Conservation (phyloP, 2,329 filamentous ascomycete species). For the Trichocomaceae sp. region DNA sequence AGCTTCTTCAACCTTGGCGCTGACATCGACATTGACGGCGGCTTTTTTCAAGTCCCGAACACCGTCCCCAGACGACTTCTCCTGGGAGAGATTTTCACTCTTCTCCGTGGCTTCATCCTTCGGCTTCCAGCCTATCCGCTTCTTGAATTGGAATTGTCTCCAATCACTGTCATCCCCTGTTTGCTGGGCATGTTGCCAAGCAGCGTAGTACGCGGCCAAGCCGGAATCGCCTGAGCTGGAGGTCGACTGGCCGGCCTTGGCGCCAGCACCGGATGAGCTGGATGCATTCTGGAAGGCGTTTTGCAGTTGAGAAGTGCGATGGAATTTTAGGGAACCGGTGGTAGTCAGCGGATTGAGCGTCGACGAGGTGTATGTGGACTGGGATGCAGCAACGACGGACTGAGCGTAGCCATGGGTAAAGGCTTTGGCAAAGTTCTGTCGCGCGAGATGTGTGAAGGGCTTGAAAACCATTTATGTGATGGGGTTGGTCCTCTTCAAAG, state of each 20-base stretch:
- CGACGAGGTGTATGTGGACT: constrained; percentile 64
- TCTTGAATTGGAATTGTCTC: constrained; percentile 84
- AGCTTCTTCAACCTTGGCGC: constrained; percentile 79
- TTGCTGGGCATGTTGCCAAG: constrained; percentile 71
- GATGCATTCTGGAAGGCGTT: constrained; percentile 64
- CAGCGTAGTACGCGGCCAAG: constrained; percentile 85
- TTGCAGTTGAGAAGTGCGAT: constrained; percentile 60
- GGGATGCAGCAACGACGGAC: constrained; percentile 90
- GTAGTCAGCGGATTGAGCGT: constrained; percentile 49
- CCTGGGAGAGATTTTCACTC: constrained; percentile 17
- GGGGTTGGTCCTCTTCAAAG: constrained; percentile 57
- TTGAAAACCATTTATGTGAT: constrained; percentile 84
- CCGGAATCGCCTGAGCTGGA: constrained; percentile 55
- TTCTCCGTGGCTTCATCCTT: constrained; percentile 35
- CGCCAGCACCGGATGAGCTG: constrained; percentile 45
- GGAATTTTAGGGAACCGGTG: constrained; percentile 44
- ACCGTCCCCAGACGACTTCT: constrained; percentile 43
- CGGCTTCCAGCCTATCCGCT: constrained; percentile 81
- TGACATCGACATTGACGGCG: constrained; percentile 41
- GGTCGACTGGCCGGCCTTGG: constrained; percentile 52
- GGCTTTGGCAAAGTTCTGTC: constrained; percentile 93
- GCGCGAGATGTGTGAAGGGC: constrained; percentile 74
- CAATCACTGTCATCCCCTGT: constrained; percentile 70
- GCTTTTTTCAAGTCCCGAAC: constrained; percentile 54
- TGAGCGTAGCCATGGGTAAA: constrained; percentile 98